Percentiles rank a stretch among this genome's conserved stretches.
Conservation (phyloP, 768 basidiomycete species). For the Gloeophyllum trabeum region DNA sequence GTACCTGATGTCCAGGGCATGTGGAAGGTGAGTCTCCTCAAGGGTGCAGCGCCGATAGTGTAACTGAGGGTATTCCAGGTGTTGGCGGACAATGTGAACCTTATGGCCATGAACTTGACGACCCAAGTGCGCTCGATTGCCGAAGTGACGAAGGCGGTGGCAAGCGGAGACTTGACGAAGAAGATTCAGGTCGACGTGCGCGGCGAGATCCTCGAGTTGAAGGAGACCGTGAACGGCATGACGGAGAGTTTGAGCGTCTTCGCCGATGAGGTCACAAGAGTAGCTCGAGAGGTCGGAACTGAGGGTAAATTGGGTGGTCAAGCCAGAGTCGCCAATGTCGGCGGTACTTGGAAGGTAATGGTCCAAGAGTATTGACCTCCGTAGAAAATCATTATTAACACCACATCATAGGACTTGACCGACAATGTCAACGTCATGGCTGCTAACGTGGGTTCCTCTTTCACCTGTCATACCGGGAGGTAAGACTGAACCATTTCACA, state of each 20-base stretch:
- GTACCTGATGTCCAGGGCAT: conserved; percentile 92
- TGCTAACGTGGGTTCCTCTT: conserved; percentile 50
- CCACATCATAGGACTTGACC: conserved; percentile 59
- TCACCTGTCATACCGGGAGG: not conserved
- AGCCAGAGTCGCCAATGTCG: conserved; percentile 86
- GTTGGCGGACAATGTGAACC: conserved; percentile 73
- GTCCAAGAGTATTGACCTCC: not conserved
- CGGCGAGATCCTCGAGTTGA: conserved; percentile 84
- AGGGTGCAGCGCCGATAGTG: conserved; percentile 17
- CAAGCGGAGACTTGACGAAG: conserved; percentile 85
- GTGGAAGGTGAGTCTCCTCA: conserved; percentile 61
- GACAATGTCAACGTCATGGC: conserved; percentile 97
- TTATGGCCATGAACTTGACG: conserved; percentile 86
- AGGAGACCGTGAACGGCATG: conserved; percentile 94
- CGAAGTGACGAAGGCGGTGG: conserved; percentile 91
- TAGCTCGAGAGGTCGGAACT: conserved; percentile 94
- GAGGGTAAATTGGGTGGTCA: conserved; percentile 94
- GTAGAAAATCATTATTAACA: not conserved
- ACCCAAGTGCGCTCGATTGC: conserved; percentile 90
- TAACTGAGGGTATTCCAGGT: conserved; percentile 23
- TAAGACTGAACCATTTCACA: conserved; percentile 16
- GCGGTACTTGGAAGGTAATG: conserved; percentile 84
- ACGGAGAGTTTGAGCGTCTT: conserved; percentile 79
- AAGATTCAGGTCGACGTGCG: conserved; percentile 88
- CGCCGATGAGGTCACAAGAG: conserved; percentile 75